Percentiles rank a stretch among this genome's conserved stretches.
These are phyloP conservation scores for Apophysomyces trapeziformis DNA, from an alignment of 371 early-diverging fungal genomes.

Conservation along the genomic window DNA sequence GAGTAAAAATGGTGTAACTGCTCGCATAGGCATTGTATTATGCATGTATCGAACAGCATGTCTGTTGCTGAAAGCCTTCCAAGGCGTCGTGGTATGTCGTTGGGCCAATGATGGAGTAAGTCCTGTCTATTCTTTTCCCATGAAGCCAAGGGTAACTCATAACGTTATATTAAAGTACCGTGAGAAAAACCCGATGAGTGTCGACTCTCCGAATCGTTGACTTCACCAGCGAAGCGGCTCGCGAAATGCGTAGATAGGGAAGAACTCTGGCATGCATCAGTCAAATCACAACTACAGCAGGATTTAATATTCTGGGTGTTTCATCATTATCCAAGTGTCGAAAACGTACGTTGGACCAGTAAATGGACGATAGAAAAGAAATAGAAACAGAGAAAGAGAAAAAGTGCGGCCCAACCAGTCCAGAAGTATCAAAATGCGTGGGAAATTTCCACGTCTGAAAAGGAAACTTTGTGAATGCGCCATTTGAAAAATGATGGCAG, in stretches of 20 bases:
- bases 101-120: background rate
- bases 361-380: background rate
- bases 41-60: background rate
- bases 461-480: background rate
- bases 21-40: slow-evolving; percentile 15
- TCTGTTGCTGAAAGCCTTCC: background rate
- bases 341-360: background rate
- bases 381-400: background rate
- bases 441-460: background rate
- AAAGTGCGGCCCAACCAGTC: background rate
- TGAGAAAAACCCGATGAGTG: slow-evolving; percentile 6
- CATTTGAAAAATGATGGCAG: background rate
- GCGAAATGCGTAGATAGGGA: slow-evolving; percentile 3
- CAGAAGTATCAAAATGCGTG: slow-evolving; percentile 10
- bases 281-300: background rate
- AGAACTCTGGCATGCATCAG: slow-evolving; percentile 1
- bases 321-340: background rate
- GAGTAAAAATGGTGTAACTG: slow-evolving; percentile 70
- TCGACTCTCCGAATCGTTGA: slow-evolving; percentile 1
- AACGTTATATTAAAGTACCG: background rate
- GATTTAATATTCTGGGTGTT: background rate
- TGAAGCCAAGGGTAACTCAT: background rate
- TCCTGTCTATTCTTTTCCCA: background rate
- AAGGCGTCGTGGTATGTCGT: background rate
- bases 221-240: slow-evolving; percentile 1